Base-by-base conservation (phyloP, 2,329 filamentous ascomycete species). In the Neofusicoccum kwambonambiense region DNA sequence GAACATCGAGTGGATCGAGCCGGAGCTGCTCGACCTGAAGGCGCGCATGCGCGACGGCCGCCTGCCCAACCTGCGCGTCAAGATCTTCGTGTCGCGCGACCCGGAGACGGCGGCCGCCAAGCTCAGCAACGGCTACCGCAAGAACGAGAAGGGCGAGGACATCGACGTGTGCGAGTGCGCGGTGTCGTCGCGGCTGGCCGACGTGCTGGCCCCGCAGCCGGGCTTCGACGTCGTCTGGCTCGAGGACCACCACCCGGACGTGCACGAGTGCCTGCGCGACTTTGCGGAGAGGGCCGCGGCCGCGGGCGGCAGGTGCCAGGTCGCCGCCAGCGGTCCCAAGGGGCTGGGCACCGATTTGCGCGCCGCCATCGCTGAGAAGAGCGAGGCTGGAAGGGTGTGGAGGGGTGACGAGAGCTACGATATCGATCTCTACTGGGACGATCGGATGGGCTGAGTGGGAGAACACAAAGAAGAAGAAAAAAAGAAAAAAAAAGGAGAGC, bases 1-100 rank as follows among this genome's bases (percentile, higher is more conserved):
- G 13, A 72, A 78, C 58, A 70, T 78, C 34, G 70, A 72, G 44
- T 78, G 76, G 76, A 70, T 78, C 6, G 69, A 70, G 0, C 72
- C 73, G 3, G 76, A 78, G 64, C 73, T 78, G n/a, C 51, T 65
- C 3, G 61, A 68, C 12, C 64, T 72, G 0, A 70, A 68, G 50
- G 58, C 67, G 15, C 65, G 67, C 11, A 66, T 71, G 34, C 42
- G 31, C 41, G 42, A 39, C n/a, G 62, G 62, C 34, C 22, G 8
- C 9, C 50, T 47, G 13, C 52, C 62, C 9, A 47, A 47, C 27
- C 52, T 64, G 13, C 51, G 62, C 19, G 44, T 64, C 52, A 57
- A 50, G 51, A 44, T 64, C 37, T 64, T 64, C 34, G 42, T 64
- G 7, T 49, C 62, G 17, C 62, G 62, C 15, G 62, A 64, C 41